Evolutionary conservation across 805 yeast species (phyloP), one percentile per base, ranked within the genome.

Genomic region (Isabelozyma gotoi): DNA sequence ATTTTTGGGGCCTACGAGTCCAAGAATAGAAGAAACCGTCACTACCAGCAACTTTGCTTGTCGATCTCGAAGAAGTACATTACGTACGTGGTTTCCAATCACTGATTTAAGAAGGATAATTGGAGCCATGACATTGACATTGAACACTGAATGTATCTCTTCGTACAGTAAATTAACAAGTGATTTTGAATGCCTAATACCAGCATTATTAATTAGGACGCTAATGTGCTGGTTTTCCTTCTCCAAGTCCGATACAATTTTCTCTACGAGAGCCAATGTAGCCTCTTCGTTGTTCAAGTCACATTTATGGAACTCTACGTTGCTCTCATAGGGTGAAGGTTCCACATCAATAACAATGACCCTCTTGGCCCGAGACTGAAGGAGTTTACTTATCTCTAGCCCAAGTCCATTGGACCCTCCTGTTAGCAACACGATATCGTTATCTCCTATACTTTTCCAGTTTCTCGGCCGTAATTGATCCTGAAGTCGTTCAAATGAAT

Each of bases 341-440:
- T 44, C 45, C 7, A 61, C 19, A 45, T 74, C 79, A 12, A 73
- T 38, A 1, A 69, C 55, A 35, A 55, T 49, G 11, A 74, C 60
- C 16, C 46, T 53, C 14, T 46, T 55, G 3, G 45, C 36, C n/a
- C 50, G 50, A 16, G 34, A 21, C 8, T 33, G 18, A 20, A 58
- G 21, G 2, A 76, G 48, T 27, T 51, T 49, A 3, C 67, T 73
- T 4, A 76, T 52, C 38, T 67, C 73, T 2, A 52, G 48, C 0
- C 84, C 84, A n/a, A 79, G 56, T 0, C 84, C 83, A 24, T 57
- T 50, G 12, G 76, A 61, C 0, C 82, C 83, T 0, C 84, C 84
- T 0, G 82, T 77, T 5, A 77, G 59, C 19, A 77, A 37, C 2
- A 74, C 72, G 19, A 54, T 48, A 42, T 59, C 63, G 1, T 47